Evolutionary conservation across 2,329 filamentous ascomycete genomes (phyloP).

Genomic region (Trichoderma gracile): DNA sequence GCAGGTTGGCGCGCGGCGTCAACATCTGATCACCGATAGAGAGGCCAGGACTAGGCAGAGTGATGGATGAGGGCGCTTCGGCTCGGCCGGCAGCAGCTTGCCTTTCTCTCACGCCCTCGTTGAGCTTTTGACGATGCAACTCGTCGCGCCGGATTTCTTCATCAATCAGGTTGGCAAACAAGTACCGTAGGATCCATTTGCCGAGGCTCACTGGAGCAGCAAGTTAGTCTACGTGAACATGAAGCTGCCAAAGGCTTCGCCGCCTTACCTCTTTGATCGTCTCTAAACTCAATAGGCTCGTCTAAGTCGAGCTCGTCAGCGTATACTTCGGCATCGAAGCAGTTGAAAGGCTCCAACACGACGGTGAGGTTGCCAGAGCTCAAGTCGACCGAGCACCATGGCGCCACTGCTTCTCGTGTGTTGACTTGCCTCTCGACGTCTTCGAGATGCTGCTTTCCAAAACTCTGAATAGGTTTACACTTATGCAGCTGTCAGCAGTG

Average conservation of each 20-base stretch:
- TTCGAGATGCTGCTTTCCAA: constrained; percentile 90
- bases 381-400: constrained; percentile 95
- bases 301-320: constrained; percentile 81
- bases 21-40: constrained; percentile 51
- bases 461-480: constrained; percentile 87
- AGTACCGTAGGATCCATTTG: constrained; percentile 91
- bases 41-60: constrained; percentile 41
- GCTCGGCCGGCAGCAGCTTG: constrained; percentile 53
- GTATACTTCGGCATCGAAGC: constrained; percentile 97
- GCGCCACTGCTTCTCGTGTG: constrained; percentile 83
- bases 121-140: constrained; percentile 66
- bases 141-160: constrained; percentile 87
- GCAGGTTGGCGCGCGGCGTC: constrained; percentile 66
- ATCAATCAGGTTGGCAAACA: constrained; percentile 86
- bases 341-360: constrained; percentile 89
- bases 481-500: constrained; percentile 47
- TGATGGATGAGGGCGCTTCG: constrained; percentile 62
- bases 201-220: constrained; percentile 77
- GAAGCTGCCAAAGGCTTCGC: constrained; percentile 19
- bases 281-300: constrained; percentile 76
- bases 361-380: constrained; percentile 90
- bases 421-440: constrained; percentile 87
- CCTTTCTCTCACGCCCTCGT: constrained; percentile 62
- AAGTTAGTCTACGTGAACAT: constrained; percentile 31
- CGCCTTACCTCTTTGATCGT: constrained; percentile 85